Evolutionary conservation across 805 yeast genomes (phyloP), one percentile per base, ranked within the genome.

Genomic region (Saturnispora bothae): DNA sequence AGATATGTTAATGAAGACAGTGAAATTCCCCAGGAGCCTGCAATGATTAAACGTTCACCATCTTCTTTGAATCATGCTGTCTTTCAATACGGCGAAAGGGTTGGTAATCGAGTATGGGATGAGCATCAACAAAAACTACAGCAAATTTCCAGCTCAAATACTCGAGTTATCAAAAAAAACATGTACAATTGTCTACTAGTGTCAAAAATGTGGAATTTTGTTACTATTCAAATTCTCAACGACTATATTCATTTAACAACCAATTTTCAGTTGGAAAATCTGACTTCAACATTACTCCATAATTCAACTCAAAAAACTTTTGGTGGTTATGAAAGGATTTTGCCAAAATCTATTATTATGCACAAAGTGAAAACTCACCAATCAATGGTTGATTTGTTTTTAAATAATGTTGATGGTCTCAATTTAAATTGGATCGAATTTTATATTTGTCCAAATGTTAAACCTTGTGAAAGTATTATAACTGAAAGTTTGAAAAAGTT

Each of bases 381-480:
- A 51, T 45, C 54, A 10, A 69, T 77, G 17, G 48, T 83, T 19
- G 77, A 77, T 18, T 33, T 49, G n/a, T 49, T 78, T 7, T 59
- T 71, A 2, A 51, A 55, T 15, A 38, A 48, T 4, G 44, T 67
- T 4, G 54, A 69, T 22, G 73, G 76, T 28, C 63, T 68, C 3
- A 60, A 66, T 31, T 54, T 85, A 31, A 65, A 68, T 46, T 75
- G 82, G 81, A 61, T 86, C 22, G 95, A 86, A 54, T 66, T 85
- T 48, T 84, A 81, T 59, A 80, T 88, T 51, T 85, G 95, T 52
- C 89, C 95, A 5, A 67, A 66, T 32, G 52, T 83, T 22, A 50
- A 68, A 6, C 95, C 95, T 4, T 61, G 76, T 0, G 44, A 60
- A 6, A 42, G 54, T 3, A 63, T 78, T 52, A 60, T 77, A 32